Evolutionary conservation across 2,329 filamentous ascomycete genomes (phyloP).

Genomic region (Iodosphaeria phyllophila): DNA sequence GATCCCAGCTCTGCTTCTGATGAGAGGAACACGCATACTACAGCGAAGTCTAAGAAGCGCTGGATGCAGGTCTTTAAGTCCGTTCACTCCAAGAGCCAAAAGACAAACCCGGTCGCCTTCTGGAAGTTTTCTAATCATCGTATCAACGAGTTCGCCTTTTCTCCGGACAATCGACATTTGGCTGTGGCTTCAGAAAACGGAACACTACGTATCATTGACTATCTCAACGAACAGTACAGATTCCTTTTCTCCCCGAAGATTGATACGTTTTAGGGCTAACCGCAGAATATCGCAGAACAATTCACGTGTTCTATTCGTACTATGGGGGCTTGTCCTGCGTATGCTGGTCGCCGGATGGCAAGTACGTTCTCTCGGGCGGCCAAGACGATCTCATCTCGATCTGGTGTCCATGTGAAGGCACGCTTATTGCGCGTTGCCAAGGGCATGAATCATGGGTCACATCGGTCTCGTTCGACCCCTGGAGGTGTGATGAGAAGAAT

Average conservation of each 20-base stretch:
- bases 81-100: slow-evolving; percentile 84
- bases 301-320: slow-evolving; percentile 77
- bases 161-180: slow-evolving; percentile 70
- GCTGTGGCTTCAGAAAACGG: slow-evolving; percentile 88
- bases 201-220: slow-evolving; percentile 76
- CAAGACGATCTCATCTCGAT: slow-evolving; percentile 95
- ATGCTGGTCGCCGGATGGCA: slow-evolving; percentile 93
- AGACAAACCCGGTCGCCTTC: slow-evolving; percentile 74
- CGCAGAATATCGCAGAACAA: too few relatives aligned
- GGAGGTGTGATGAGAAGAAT: slow-evolving; percentile 88
- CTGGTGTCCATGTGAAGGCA: slow-evolving; percentile 72
- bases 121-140: slow-evolving; percentile 88
- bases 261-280: too few relatives aligned
- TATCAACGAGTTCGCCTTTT: slow-evolving; percentile 84
- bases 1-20: slow-evolving; percentile 15
- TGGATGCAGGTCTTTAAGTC: slow-evolving; percentile 77
- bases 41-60: too few relatives aligned
- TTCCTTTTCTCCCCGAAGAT: too few relatives aligned
- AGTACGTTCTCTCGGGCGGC: slow-evolving; percentile 86
- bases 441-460: slow-evolving; percentile 95
- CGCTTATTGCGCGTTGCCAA: slow-evolving; percentile 78
- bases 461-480: slow-evolving; percentile 84
- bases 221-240: slow-evolving; percentile 74
- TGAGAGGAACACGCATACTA: too few relatives aligned
- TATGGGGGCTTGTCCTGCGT: slow-evolving; percentile 87